Base-by-base conservation (phyloP, 208 protist species). In the Crithidia thermophila region DNA sequence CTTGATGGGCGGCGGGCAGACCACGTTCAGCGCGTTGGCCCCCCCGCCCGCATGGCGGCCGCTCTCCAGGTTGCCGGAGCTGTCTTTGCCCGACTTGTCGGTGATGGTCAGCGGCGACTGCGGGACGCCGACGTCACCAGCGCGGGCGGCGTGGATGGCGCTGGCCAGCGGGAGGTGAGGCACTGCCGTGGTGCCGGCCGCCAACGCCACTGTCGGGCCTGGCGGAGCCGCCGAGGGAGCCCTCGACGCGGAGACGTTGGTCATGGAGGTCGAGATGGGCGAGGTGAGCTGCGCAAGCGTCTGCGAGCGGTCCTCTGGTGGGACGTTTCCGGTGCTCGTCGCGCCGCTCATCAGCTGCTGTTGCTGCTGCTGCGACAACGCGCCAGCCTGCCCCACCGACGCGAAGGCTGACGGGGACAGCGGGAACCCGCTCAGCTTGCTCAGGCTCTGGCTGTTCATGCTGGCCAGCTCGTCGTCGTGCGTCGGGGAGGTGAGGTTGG, bases 261-360 rank as follows among this genome's bases (percentile, higher is more conserved):
- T 39, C 3, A 39, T 4, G 16, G 25, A 10, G 25, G 39, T 9
- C 18, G 43, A 2, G 20, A 63, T 37, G 31, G 58, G 16, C 0
- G 42, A 66, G 50, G 47, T 50, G 34, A 67, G 30, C 63, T 68
- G 71, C 36, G 62, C 50, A 7, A 59, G 46, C 39, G 63, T 59
- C 33, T 50, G 50, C 20, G 42, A 47, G 11, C 40, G 28, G 13
- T 63, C 56, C 1, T 51, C 28, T 14, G 28, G 50, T 10, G 30
- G 33, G 9, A 57, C 11, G 67, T 31, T 59, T 28, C 51, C 40
- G 8, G 30, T 40, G 58, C 42, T 53, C 45, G 20, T 64, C n/a
- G 58, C 43, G 40, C 3, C 4, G n/a, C 39, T 21, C 55, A 3
- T 5, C 40, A 3, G 8, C 23, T 20, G 21, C 14, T 20, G 47